Evolutionary conservation across 1,139 yeast genomes (phyloP).

Genomic region (Blastobotrys illinoisensis): DNA sequence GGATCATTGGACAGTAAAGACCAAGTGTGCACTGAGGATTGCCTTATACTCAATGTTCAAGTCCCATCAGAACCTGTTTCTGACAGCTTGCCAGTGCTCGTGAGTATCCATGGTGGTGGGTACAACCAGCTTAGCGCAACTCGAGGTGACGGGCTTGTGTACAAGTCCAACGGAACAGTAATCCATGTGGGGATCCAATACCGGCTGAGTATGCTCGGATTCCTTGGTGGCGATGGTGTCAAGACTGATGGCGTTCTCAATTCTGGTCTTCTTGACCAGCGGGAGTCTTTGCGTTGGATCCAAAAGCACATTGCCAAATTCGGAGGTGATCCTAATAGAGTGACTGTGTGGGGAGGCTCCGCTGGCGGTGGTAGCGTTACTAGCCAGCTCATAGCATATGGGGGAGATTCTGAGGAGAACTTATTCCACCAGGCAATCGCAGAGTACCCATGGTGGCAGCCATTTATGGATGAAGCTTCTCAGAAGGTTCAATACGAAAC

Average conservation of each 20-base stretch:
- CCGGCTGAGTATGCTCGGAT: slow-evolving; percentile 34
- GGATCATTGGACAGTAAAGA: neutral
- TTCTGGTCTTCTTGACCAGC: slow-evolving; percentile 34
- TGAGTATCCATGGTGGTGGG: slow-evolving; percentile 16
- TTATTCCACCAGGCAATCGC: slow-evolving; percentile 29
- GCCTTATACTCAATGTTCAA: slow-evolving; percentile 19
- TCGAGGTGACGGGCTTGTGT: slow-evolving; percentile 6
- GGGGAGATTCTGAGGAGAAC: slow-evolving; percentile 11
- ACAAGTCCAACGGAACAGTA: slow-evolving; percentile 8
- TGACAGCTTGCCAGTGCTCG: slow-evolving; percentile 12
- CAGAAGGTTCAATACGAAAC: neutral
- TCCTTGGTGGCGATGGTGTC: slow-evolving; percentile 27
- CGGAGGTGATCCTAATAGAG: slow-evolving; percentile 35
- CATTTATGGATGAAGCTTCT: neutral
- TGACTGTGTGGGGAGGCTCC: slow-evolving; percentile 35
- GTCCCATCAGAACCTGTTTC: slow-evolving; percentile 14
- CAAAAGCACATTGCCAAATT: slow-evolving; percentile 30
- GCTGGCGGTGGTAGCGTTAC: slow-evolving; percentile 36
- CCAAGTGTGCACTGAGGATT: slow-evolving; percentile 17
- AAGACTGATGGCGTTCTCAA: slow-evolving; percentile 19
- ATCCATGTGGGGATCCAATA: slow-evolving; percentile 26
- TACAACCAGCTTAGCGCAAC: slow-evolving; percentile 5
- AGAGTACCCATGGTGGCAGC: neutral
- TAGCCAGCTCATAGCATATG: slow-evolving; percentile 25
- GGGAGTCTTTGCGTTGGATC: slow-evolving; percentile 35